Percentiles rank a stretch among this genome's conserved stretches.
phyloP scores from a whole-genome alignment of 805 yeast genomes.

The Zygosaccharomyces bisporus region DNA sequence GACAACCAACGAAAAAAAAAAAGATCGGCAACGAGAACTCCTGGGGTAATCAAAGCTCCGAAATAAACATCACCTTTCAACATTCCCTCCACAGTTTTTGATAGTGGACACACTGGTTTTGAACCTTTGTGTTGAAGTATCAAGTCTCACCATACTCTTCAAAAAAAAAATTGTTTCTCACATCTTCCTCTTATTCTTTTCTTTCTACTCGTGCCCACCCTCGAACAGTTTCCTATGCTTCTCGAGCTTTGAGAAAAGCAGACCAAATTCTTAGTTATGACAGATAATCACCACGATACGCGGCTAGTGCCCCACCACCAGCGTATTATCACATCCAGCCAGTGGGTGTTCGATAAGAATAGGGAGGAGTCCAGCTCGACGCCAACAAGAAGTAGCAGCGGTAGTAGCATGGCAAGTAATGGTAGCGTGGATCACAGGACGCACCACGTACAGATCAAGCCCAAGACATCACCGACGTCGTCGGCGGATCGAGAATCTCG shows the following conservation, averaged over 20 bases:
- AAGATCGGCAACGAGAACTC: not conserved
- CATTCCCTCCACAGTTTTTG: not conserved
- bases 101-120: not conserved
- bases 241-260: not conserved
- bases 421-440: constrained; percentile 1
- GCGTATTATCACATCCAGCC: constrained; percentile 23
- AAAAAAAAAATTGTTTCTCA: not conserved
- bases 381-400: not conserved
- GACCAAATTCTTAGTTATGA: not conserved
- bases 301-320: constrained; percentile 20
- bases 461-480: constrained; percentile 8
- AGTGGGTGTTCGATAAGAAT: constrained; percentile 20
- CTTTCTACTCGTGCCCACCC: not conserved
- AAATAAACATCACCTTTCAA: no score
- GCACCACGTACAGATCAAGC: constrained; percentile 5
- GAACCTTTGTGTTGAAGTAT: not conserved
- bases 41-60: not conserved
- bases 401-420: not conserved
- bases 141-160: not conserved
- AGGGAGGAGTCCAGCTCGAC: constrained; percentile 9
- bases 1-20: not conserved
- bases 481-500: constrained; percentile 9
- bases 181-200: not conserved
- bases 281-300: constrained; percentile 7
- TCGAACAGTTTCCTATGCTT: constrained; percentile 6